A percentile compares a stretch with the other conserved stretches of the same genome.
Conservation (phyloP, 306 rosid species). For the Mucuna pruriens region DNA sequence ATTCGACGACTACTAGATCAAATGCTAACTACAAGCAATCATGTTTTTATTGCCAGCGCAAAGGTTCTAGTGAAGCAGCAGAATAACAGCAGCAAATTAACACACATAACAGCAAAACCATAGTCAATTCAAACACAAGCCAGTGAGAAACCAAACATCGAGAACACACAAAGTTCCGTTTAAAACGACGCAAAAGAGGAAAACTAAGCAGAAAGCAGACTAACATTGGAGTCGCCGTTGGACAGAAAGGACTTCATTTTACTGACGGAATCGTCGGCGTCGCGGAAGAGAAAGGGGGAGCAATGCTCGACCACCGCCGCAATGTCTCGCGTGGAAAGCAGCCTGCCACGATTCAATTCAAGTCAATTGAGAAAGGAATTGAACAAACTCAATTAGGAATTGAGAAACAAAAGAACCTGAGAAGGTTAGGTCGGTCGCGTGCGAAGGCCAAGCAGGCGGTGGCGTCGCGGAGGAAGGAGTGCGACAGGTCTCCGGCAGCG, state of each 20-base stretch:
- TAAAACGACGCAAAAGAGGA: neutral
- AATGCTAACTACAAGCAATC: too few species aligned
- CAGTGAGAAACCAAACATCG: neutral
- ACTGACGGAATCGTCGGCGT: constrained; percentile 48
- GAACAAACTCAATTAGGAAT: neutral
- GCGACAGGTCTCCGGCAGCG: constrained; percentile 21
- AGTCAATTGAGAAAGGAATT: neutral
- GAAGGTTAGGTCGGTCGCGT: constrained; percentile 57
- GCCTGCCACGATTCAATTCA: constrained; percentile 49
- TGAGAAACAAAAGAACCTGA: constrained; percentile 48
- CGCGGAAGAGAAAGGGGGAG: constrained; percentile 66
- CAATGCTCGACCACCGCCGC: constrained; percentile 62
- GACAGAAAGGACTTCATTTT: constrained; percentile 63
- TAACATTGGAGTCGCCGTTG: constrained; percentile 53
- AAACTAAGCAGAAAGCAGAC: constrained; percentile 14
- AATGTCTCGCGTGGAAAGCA: constrained; percentile 75
- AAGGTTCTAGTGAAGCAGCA: neutral
- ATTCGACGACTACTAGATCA: too few species aligned
- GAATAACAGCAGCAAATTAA: too few species aligned
- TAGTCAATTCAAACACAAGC: neutral
- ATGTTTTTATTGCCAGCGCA: too few species aligned
- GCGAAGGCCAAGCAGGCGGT: constrained; percentile 71
- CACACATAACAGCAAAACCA: too few species aligned
- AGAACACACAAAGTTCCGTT: neutral
- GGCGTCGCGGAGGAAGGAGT: constrained; percentile 45